Conservation (phyloP, 176 grass and related monocot species). For the Aechmea fasciata region DNA sequence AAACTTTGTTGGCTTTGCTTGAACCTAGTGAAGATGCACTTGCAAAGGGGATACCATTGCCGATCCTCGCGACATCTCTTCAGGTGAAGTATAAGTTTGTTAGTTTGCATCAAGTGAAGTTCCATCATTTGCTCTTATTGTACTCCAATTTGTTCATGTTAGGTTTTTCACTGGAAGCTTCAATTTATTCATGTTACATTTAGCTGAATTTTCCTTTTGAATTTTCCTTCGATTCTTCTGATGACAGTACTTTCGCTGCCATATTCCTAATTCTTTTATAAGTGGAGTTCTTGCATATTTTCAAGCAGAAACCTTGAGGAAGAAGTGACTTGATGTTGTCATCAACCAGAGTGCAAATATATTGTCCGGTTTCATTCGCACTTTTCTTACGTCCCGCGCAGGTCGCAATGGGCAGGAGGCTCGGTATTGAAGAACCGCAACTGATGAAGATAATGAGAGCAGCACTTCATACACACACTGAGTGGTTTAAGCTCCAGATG, state of each 20-base stretch:
- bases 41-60: conserved; percentile 49
- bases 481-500: conserved; percentile 99
- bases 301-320: not conserved
- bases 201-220: not conserved
- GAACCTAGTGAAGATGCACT: conserved; percentile 58
- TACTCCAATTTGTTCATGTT: not conserved
- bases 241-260: not conserved
- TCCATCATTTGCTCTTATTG: not conserved
- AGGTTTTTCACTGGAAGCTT: not conserved
- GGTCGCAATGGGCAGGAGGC: conserved; percentile 88
- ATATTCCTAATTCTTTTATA: not conserved
- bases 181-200: not conserved
- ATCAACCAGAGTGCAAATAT: too few species aligned
- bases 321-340: not conserved
- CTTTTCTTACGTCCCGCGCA: conserved; percentile 22
- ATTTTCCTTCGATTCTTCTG: not conserved
- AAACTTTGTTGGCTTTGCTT: conserved; percentile 76
- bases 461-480: conserved; percentile 70
- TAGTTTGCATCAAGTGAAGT: not conserved
- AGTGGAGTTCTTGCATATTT: not conserved
- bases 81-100: conserved; percentile 44
- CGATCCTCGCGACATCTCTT: conserved; percentile 76
- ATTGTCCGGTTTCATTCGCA: not conserved
- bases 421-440: conserved; percentile 96
- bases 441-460: conserved; percentile 90